phyloP scores from a whole-genome alignment of 2,329 filamentous ascomycete genomes.

The Ceratocystis smalleyi region DNA sequence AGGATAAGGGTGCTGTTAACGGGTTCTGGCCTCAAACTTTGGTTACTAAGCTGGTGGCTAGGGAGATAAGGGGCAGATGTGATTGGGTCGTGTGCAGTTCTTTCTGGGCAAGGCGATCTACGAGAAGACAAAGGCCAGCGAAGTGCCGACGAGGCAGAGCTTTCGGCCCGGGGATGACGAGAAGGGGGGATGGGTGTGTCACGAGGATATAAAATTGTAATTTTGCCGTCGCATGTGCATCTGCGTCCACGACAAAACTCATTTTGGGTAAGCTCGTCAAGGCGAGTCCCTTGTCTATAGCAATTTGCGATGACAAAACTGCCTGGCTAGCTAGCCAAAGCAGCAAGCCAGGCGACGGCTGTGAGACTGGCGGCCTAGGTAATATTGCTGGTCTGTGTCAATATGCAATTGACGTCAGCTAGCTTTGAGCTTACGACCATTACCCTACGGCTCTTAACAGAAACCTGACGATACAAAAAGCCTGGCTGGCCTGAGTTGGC shows the following conservation, averaged over 20 bases:
- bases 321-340: neutral
- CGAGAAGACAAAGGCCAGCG: neutral
- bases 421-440: neutral
- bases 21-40: conserved; percentile 1
- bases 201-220: neutral
- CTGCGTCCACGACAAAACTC: neutral
- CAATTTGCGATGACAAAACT: neutral
- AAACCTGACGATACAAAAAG: neutral
- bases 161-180: neutral
- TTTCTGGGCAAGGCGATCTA: neutral
- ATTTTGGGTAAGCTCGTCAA: neutral
- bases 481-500: neutral
- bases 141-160: neutral
- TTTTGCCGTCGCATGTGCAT: neutral
- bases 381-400: neutral
- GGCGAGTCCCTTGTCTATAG: neutral
- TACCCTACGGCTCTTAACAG: neutral
- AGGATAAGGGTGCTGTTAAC: neutral
- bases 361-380: neutral
- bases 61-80: neutral
- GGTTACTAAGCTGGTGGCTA: neutral
- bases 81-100: too few relatives aligned
- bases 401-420: neutral
- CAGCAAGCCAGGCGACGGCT: neutral
- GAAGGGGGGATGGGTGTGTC: neutral